Base-by-base conservation (phyloP, 805 yeast genomes). In the Clavispora vitiphila region DNA sequence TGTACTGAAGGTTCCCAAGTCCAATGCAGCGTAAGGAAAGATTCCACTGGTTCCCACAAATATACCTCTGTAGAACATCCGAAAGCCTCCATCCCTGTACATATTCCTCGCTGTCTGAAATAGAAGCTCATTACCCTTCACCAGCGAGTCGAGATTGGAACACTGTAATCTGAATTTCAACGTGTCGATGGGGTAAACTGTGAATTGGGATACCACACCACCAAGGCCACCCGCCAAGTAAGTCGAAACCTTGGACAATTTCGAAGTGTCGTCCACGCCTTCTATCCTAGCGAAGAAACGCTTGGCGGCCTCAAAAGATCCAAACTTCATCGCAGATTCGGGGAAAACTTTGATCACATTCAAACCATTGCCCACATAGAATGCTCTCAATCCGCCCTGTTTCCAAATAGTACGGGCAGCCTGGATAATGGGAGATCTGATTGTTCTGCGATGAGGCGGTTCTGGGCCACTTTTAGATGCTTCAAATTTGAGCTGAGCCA, bases 1-100 rank as follows among this genome's bases (percentile, higher is more conserved):
- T 1, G 90, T 83, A 8, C 91, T 74, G 60, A 93, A 93, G 0
- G 97, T 89, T 27, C 99, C 99, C 39, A 93, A 69, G 62, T 93
- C 99, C 23, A 93, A 69, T 0, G 99, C 99, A 1, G 98, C 97
- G 60, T 90, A 93, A 0, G 99, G 99, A 67, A 93, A 93, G 51
- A 93, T 91, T 37, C 99, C 99, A 44, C 90, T 77, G 4, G 90
- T 78, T n/a, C 99, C 99, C 20, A 88, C 95, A 40, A 78, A 63
- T 16, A 91, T 72, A 21, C 99, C 99, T 49, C 98, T 67, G 60
- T 93, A 93, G 55, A 89, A 93, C 5, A 85, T 64, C 35, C 74
- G 62, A 2, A 86, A 21, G 0, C 98, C 98, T 31, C 96, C 96
- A 47, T 82, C 86, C 42, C 58, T 61, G 63, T 77, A 86, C 86